A percentile compares a stretch with the other conserved stretches of the same genome.
Evolutionary conservation across 257 asterid genomes (phyloP).

Genomic region (Sherardia arvensis): DNA sequence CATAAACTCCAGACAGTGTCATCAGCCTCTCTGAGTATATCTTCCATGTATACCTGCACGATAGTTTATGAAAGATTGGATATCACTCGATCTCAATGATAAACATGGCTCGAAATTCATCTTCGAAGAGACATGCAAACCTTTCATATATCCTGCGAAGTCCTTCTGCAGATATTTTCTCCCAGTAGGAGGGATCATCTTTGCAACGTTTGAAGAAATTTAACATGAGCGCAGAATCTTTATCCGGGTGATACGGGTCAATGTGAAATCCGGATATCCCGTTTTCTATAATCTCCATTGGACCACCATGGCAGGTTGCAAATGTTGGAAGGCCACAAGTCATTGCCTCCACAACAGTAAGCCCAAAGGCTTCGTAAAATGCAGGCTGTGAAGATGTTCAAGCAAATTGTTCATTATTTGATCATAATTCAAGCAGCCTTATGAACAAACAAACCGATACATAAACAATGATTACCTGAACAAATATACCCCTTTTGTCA

Average conservation of each 20-base stretch:
- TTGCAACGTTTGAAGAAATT: constrained; percentile 65
- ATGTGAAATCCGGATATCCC: constrained; percentile 83
- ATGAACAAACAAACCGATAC: neutral
- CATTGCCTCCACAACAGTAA: constrained; percentile 97
- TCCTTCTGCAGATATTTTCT: constrained; percentile 43
- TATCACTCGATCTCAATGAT: neutral
- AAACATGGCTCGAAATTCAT: neutral
- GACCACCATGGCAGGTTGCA: constrained; percentile 96
- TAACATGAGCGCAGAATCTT: constrained; percentile 48
- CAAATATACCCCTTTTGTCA: constrained; percentile 84
- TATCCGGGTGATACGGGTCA: constrained; percentile 89
- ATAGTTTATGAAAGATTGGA: neutral
- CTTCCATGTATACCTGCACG: constrained; percentile 83
- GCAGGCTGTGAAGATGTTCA: constrained; percentile 55
- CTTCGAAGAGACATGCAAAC: constrained; percentile 18
- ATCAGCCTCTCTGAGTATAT: constrained; percentile 88
- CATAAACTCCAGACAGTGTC: constrained; percentile 87
- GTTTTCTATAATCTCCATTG: constrained; percentile 82
- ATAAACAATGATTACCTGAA: constrained; percentile 45
- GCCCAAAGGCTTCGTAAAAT: constrained; percentile 93
- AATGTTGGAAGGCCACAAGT: constrained; percentile 86
- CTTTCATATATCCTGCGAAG: constrained; percentile 57
- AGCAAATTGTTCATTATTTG: neutral
- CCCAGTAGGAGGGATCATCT: constrained; percentile 66
- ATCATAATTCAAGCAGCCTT: neutral